phyloP scores from a whole-genome alignment of 2,329 filamentous ascomycete species.

The Fusarium multiceps region DNA sequence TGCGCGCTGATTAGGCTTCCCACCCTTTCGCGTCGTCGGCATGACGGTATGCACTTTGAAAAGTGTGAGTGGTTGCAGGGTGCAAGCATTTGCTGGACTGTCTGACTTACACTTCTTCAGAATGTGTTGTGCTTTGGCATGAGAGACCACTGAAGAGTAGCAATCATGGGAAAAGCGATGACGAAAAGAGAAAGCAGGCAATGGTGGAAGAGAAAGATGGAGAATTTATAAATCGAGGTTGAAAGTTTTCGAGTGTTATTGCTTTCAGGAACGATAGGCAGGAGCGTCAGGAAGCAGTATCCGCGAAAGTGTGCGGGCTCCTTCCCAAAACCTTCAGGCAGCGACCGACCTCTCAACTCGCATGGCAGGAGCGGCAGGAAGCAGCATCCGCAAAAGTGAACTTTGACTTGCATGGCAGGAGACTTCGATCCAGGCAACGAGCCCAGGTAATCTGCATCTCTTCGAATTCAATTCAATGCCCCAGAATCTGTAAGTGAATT shows the following conservation, averaged over 20 bases:
- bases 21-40: slow-evolving; percentile 32
- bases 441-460: neutral
- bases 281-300: neutral
- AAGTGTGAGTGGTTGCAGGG: slow-evolving; percentile 6
- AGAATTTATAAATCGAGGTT: neutral
- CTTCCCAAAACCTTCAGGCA: neutral
- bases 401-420: too few species aligned
- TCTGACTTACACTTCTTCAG: slow-evolving; percentile 8
- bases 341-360: neutral
- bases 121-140: neutral
- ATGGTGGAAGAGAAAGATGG: neutral
- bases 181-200: neutral
- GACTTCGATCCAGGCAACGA: too few species aligned
- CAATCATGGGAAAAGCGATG: neutral
- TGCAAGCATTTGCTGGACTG: too few species aligned
- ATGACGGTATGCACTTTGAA: slow-evolving; percentile 16
- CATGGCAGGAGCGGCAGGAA: too few species aligned
- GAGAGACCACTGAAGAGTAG: neutral
- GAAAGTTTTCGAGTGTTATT: neutral
- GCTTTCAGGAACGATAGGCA: neutral
- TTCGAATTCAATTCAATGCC: neutral
- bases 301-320: neutral
- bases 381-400: too few species aligned
- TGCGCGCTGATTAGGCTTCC: slow-evolving; percentile 26
- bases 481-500: neutral